Percentiles rank a stretch among this genome's conserved stretches.
These are phyloP conservation scores for Stevia rebaudiana DNA, from an alignment of 140 eudicot genomes.

Conservation along the genomic window DNA sequence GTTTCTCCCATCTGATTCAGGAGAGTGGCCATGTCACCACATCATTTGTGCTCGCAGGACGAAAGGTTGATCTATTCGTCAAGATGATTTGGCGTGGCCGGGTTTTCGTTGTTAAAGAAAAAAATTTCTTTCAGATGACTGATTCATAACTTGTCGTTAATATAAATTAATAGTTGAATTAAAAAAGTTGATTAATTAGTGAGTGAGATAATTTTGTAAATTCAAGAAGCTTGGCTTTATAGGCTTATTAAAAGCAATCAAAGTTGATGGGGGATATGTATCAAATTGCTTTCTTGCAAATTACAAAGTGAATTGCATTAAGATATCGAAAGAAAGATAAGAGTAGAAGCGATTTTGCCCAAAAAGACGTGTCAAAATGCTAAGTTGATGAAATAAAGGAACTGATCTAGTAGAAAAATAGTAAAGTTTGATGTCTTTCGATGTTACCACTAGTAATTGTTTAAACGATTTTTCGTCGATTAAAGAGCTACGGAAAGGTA, in stretches of 20 bases:
- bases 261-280: background rate
- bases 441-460: background rate
- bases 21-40: too few species aligned
- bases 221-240: conserved; percentile 1
- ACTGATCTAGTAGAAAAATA: background rate
- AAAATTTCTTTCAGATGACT: too few species aligned
- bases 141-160: too few species aligned
- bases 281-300: background rate
- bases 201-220: too few species aligned
- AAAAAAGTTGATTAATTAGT: background rate
- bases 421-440: conserved; percentile 6
- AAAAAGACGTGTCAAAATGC: background rate
- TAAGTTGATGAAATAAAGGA: conserved; percentile 1
- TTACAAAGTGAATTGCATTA: background rate
- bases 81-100: too few species aligned
- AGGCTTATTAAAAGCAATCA: background rate
- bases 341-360: background rate
- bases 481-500: background rate
- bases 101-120: too few species aligned
- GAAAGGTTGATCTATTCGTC: too few species aligned
- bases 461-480: background rate
- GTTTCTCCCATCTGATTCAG: too few species aligned
- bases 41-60: too few species aligned
- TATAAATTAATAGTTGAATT: background rate
- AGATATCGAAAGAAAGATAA: background rate